Base-by-base conservation (phyloP, 2,329 filamentous ascomycete genomes). In the Fusarium penzigii region DNA sequence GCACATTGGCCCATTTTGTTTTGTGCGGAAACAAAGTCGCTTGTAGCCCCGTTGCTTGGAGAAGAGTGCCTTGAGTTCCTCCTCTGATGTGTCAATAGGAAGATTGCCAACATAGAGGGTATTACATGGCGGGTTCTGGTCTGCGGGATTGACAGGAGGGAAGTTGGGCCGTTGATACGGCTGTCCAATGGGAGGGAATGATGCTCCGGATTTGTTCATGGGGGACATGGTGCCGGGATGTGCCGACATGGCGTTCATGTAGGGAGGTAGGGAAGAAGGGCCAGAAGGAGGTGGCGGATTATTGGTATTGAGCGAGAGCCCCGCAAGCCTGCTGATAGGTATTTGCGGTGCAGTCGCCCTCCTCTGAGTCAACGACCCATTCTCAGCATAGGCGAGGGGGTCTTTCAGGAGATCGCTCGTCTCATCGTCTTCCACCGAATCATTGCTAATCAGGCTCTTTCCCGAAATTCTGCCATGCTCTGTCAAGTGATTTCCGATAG, bases 21-120 rank as follows among this genome's bases (percentile, higher is more conserved):
- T 97, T 48, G 92, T 95, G 34, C 93, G 84, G 78, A 97, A 96
- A 68, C 92, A 96, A 8, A 99, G 84, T 29, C 94, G 84, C 75
- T 96, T 97, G 77, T 97, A 99, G 4, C 94, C 94, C 44, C 92
- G 87, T 70, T 95, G 90, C 72, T 92, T 93, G 25, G 88, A 92
- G 68, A 99, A 99, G 67, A 97, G 82, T 17, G 88, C 85, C 73
- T 97, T 97, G 50, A 99, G 82, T 70, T 97, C 94, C 67, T 97
- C 93, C 67, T 99, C 94, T 0, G 90, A 93, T 0, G 92, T 95
- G 68, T 96, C 90, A 51, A 92, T 84, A 0, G 93, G 94, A 41
- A 99, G 77, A 65, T 99, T 97, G n/a, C 94, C 93, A 17, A 99
- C 93, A 66, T 99, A 97, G 7, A 99, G 80, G 1, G 94, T 99